These are phyloP conservation scores for Viola odorata DNA, from an alignment of 345 rosid species.

Conservation along the genomic window DNA sequence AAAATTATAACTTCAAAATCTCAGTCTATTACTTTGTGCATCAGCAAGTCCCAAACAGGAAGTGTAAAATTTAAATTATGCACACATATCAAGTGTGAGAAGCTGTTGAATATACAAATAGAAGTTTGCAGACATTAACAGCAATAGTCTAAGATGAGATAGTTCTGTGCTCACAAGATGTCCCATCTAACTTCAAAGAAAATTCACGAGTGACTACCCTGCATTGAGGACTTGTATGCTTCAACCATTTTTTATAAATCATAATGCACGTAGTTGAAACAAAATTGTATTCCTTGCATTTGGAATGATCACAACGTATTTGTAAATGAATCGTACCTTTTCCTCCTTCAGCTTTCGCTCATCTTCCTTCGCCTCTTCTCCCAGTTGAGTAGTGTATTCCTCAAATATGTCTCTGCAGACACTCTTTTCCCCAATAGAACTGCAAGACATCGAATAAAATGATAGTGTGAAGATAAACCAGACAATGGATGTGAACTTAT, in stretches of 20 bases:
- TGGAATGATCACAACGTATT: too few species aligned
- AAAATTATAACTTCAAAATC: constrained; percentile 1
- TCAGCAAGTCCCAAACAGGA: background rate
- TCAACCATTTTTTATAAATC: background rate
- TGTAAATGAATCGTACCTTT: constrained; percentile 39
- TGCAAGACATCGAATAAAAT: constrained; percentile 29
- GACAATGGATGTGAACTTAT: constrained; percentile 2
- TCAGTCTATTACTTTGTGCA: background rate
- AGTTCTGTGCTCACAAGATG: too few species aligned
- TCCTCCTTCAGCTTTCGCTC: constrained; percentile 60
- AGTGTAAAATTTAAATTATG: background rate
- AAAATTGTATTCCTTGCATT: too few species aligned
- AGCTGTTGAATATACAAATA: too few species aligned
- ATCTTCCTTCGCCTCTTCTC: constrained; percentile 56
- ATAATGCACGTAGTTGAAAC: too few species aligned
- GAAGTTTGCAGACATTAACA: too few species aligned
- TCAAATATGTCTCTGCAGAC: constrained; percentile 60
- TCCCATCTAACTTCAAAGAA: too few species aligned
- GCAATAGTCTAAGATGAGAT: too few species aligned
- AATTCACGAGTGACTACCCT: too few species aligned
- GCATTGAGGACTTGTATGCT: too few species aligned
- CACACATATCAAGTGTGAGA: too few species aligned
- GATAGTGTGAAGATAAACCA: constrained; percentile 3
- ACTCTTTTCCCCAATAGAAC: constrained; percentile 70
- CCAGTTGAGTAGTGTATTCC: constrained; percentile 54